These are phyloP conservation scores for Paulownia fortunei DNA, from an alignment of 257 asterid genomes.

Conservation along the genomic window DNA sequence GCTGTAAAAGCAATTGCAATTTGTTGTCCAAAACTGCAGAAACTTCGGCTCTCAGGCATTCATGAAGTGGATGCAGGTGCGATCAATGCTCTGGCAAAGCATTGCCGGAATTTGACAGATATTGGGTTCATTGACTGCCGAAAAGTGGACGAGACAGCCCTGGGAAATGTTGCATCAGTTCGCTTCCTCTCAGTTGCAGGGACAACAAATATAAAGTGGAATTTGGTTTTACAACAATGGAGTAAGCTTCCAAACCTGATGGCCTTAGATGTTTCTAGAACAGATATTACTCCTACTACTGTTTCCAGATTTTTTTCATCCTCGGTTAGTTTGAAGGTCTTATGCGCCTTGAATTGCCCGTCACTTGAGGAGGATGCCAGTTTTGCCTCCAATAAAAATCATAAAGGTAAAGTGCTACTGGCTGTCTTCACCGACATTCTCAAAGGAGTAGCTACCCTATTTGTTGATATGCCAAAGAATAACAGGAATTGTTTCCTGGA, in stretches of 20 bases:
- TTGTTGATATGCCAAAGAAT: constrained; percentile 45
- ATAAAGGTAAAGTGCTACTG: constrained; percentile 64
- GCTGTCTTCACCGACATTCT: constrained; percentile 58
- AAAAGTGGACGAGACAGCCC: constrained; percentile 55
- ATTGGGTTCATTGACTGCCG: constrained; percentile 67
- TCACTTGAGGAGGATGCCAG: constrained; percentile 52
- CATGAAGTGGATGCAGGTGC: constrained; percentile 66
- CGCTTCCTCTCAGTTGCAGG: constrained; percentile 76
- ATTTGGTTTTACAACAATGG: constrained; percentile 54
- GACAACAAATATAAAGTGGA: constrained; percentile 60
- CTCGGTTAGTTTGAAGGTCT: constrained; percentile 54
- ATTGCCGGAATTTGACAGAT: constrained; percentile 55
- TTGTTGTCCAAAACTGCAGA: constrained; percentile 62
- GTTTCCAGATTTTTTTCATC: constrained; percentile 56
- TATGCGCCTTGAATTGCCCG: constrained; percentile 68
- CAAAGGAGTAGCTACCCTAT: constrained; percentile 59
- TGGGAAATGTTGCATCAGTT: constrained; percentile 59
- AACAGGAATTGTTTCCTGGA: constrained; percentile 51
- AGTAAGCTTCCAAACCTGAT: constrained; percentile 53
- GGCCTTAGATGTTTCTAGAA: constrained; percentile 76
- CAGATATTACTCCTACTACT: constrained; percentile 50
- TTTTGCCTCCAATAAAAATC: constrained; percentile 54
- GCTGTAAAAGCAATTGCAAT: constrained; percentile 60
- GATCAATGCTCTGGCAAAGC: constrained; percentile 62
- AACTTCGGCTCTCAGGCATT: constrained; percentile 65